Base-by-base conservation (phyloP, 2,329 filamentous ascomycete genomes). In the Ophiostoma ulmi region DNA sequence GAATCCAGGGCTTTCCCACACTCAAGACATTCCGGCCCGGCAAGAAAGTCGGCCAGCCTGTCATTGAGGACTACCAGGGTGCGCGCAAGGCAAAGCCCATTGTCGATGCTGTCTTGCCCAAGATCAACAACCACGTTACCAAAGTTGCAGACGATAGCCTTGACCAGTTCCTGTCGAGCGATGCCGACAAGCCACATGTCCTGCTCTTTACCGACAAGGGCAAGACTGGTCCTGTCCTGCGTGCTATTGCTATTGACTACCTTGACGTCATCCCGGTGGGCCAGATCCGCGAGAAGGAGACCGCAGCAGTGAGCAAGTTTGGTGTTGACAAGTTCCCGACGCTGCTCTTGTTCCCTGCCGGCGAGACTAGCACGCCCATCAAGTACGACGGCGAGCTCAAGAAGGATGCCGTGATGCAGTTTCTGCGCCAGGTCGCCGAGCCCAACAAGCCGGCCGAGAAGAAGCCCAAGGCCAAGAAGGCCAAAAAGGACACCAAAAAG, bases 121-220 rank as follows among this genome's bases (percentile, higher is more conserved):
- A 91, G 80, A 97, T 99, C 76, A 93, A 92, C 75, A 98, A 98
- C 81, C 90, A 95, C 76, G 94, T 99, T 63, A 90, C 90, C 78
- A 87, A 88, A 73, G 82, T 97, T 67, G 88, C 89, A 20, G 93
- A 97, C 79, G 92, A 91, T 80, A 90, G 91, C 65, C 77, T 97
- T 52, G 89, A 93, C 71, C 82, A 82, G 14, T 99, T 94, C 86
- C 80, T 97, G 68, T 81, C 82, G 11, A 85, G 86, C 71, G 85
- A 87, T 64, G 89, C 88, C 72, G 87, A 91, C 87, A 92, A 87
- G 68, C 52, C 93, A 66, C 97, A 97, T 83, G 94, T 91, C 0
- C 88, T 99, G 44, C 83, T 99, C 3, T 98, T 99, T 80, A 96
- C 92, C 2, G 92, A 97, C 71, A 99, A 98, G 83, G 93, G 93